These are phyloP conservation scores for Chytriomyces confervae DNA, from an alignment of 192 early-diverging fungal species.

Conservation along the genomic window DNA sequence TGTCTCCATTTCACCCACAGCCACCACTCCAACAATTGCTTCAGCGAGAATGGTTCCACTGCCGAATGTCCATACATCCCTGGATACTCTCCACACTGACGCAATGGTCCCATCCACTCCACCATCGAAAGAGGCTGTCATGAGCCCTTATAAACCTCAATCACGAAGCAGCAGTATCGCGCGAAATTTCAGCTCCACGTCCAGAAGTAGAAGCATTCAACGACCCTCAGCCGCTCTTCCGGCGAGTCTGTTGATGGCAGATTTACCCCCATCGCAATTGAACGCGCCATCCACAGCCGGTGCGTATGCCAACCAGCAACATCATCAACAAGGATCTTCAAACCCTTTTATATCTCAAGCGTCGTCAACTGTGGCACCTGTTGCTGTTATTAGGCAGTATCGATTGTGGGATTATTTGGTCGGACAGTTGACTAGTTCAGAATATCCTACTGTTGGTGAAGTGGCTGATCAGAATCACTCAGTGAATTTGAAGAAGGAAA, in stretches of 20 bases:
- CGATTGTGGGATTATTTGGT: slow-evolving; percentile 13
- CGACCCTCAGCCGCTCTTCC: not conserved
- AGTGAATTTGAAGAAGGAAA: slow-evolving; percentile 79
- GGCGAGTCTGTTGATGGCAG: not conserved
- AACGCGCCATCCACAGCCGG: not conserved
- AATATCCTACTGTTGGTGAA: slow-evolving; percentile 8
- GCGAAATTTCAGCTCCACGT: not conserved
- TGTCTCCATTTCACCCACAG: not conserved
- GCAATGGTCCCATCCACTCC: not conserved
- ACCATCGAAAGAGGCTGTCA: not conserved
- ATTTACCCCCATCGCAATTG: not conserved
- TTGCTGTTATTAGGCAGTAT: not conserved
- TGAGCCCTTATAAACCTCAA: not conserved
- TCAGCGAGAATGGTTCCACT: not conserved
- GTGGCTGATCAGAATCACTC: not conserved
- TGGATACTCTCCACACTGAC: not conserved
- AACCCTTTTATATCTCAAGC: not conserved
- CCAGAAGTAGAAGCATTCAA: not conserved
- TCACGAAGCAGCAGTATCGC: not conserved
- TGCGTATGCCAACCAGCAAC: no score
- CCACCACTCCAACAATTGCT: not conserved
- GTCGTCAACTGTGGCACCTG: not conserved
- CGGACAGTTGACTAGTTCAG: slow-evolving; percentile 2
- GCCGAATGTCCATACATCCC: not conserved
- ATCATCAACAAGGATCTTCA: no score